A percentile compares a stretch with the other conserved stretches of the same genome.
These are phyloP conservation scores for Ampelomyces quisqualis DNA, from an alignment of 2,329 filamentous ascomycete species.

Conservation along the genomic window DNA sequence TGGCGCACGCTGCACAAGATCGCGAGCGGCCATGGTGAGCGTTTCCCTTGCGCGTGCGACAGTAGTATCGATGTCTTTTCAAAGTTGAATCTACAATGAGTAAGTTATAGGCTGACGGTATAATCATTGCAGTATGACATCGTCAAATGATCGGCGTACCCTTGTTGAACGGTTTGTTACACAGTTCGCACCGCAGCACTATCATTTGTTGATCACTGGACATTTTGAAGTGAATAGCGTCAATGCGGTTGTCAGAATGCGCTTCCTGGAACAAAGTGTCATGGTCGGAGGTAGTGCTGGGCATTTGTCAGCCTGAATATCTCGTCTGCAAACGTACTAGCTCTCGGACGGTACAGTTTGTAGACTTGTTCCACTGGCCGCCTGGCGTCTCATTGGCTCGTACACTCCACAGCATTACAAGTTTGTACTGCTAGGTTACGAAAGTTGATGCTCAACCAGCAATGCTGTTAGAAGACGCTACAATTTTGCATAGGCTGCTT, in stretches of 20 bases:
- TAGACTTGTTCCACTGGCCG: background rate
- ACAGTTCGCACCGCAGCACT: constrained; percentile 3
- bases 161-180: constrained; percentile 11
- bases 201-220: background rate
- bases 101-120: too few species aligned
- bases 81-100: constrained; percentile 4
- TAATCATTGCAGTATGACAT: too few species aligned
- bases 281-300: background rate
- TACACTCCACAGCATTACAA: background rate
- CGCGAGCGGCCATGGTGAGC: background rate
- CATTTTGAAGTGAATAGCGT: background rate
- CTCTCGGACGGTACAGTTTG: constrained; percentile 7
- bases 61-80: constrained; percentile 9
- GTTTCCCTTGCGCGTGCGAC: constrained; percentile 3
- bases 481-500: background rate
- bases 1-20: constrained; percentile 7
- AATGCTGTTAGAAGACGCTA: background rate
- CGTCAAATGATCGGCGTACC: background rate
- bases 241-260: background rate
- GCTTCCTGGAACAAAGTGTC: background rate
- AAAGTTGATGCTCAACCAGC: background rate
- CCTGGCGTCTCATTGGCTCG: background rate
- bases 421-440: background rate
- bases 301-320: constrained; percentile 5
- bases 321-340: background rate